Evolutionary conservation across 805 yeast species (phyloP).

Genomic region (Tetrapisispora fleetii): DNA sequence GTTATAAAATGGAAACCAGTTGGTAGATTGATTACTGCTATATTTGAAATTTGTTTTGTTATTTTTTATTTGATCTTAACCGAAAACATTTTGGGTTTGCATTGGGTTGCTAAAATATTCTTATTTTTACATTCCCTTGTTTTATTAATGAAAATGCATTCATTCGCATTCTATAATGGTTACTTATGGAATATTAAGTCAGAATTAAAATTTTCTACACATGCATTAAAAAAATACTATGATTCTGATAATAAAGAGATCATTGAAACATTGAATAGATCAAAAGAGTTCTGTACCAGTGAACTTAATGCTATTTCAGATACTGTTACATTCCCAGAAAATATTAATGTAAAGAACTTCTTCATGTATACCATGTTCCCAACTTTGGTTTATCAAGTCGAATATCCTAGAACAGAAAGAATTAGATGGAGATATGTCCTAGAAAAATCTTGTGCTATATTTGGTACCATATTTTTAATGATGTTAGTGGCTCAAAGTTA

Average conservation of each 20-base stretch:
- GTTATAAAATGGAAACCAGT: conserved; percentile 46
- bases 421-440: conserved; percentile 63
- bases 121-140: conserved; percentile 78
- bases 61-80: conserved; percentile 47
- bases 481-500: conserved; percentile 64
- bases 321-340: conserved; percentile 50
- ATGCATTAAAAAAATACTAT: conserved; percentile 34
- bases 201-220: conserved; percentile 44
- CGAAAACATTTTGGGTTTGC: conserved; percentile 39
- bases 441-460: conserved; percentile 65
- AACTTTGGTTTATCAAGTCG: conserved; percentile 71
- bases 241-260: conserved; percentile 22
- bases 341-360: conserved; percentile 54
- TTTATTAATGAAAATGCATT: conserved; percentile 88
- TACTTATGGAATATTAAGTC: conserved; percentile 59
- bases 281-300: conserved; percentile 58
- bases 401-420: conserved; percentile 63
- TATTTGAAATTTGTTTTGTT: conserved; percentile 47
- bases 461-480: conserved; percentile 82
- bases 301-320: conserved; percentile 56
- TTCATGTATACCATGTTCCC: conserved; percentile 83
- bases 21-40: conserved; percentile 57
- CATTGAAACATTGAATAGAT: conserved; percentile 32
- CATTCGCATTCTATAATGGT: conserved; percentile 87
- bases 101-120: conserved; percentile 89